These are phyloP conservation scores for Tausonia pullulans DNA, from an alignment of 1,284 basidiomycete genomes.

Conservation along the genomic window DNA sequence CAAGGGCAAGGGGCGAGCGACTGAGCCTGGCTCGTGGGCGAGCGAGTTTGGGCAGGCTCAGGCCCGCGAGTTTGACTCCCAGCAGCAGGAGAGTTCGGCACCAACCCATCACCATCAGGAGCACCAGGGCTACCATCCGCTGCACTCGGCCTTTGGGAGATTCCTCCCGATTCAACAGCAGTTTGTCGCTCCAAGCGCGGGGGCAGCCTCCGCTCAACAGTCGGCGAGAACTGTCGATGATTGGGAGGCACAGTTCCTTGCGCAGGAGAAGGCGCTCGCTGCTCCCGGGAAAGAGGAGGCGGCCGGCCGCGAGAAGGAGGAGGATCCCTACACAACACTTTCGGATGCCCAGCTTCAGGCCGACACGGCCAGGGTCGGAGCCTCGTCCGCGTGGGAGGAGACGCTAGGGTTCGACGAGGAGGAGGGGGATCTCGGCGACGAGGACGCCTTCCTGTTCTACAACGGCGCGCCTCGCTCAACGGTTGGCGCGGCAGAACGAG, in stretches of 20 bases:
- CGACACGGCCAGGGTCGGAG: not conserved
- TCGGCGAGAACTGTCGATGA: too few relatives aligned
- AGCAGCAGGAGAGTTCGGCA: not conserved
- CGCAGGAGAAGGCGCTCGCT: too few relatives aligned
- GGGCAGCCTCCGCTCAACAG: too few relatives aligned
- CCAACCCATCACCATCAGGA: not conserved
- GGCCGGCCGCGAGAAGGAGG: not conserved
- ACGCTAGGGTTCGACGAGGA: constrained; percentile 2
- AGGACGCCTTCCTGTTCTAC: constrained; percentile 11
- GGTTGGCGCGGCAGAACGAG: not conserved
- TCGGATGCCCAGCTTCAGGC: not conserved
- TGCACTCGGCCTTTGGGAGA: too few relatives aligned
- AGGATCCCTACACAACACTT: not conserved
- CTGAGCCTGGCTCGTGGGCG: not conserved
- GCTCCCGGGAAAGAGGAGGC: too few relatives aligned
- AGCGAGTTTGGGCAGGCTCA: too few relatives aligned
- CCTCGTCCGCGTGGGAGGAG: constrained; percentile 9
- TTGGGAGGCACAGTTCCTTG: too few relatives aligned
- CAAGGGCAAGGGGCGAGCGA: constrained; percentile 9
- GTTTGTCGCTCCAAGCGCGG: too few relatives aligned
- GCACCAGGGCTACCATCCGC: not conserved
- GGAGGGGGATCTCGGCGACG: not conserved
- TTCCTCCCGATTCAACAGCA: too few relatives aligned
- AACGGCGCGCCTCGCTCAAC: constrained; percentile 5
- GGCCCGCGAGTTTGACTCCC: not conserved